These are phyloP conservation scores for Penicillium corylophilum DNA, from an alignment of 2,329 filamentous ascomycete genomes.

Conservation along the genomic window DNA sequence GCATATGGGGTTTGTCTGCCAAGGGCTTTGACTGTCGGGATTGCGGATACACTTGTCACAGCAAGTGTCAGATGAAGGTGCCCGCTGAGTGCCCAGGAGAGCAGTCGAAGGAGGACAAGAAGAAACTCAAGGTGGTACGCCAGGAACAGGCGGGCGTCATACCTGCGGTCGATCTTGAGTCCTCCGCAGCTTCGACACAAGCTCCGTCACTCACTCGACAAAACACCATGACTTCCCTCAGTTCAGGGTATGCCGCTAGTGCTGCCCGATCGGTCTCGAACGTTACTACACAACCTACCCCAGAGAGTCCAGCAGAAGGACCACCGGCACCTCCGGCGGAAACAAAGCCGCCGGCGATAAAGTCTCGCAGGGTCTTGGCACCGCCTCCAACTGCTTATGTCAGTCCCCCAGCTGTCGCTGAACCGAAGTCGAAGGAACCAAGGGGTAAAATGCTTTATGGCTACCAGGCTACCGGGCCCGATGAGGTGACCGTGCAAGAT, in stretches of 20 bases:
- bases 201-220: slow-evolving; percentile 70
- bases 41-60: slow-evolving; percentile 97
- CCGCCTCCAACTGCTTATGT: slow-evolving; percentile 83
- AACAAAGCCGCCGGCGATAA: slow-evolving; percentile 27
- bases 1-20: slow-evolving; percentile 94
- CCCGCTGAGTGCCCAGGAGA: slow-evolving; percentile 94
- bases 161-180: slow-evolving; percentile 38
- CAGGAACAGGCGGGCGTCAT: slow-evolving; percentile 71
- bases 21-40: slow-evolving; percentile 96
- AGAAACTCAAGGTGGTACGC: slow-evolving; percentile 83
- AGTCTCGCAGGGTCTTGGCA: slow-evolving; percentile 75
- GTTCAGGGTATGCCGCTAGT: slow-evolving; percentile 80
- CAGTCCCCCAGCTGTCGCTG: slow-evolving; percentile 59
- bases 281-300: slow-evolving; percentile 51
- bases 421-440: slow-evolving; percentile 52
- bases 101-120: slow-evolving; percentile 89
- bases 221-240: slow-evolving; percentile 87
- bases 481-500: slow-evolving; percentile 77
- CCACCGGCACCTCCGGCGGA: slow-evolving; percentile 39
- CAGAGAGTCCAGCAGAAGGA: slow-evolving; percentile 47
- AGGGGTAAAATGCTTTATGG: slow-evolving; percentile 86
- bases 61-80: slow-evolving; percentile 98
- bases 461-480: slow-evolving; percentile 77
- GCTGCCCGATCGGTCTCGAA: slow-evolving; percentile 74
- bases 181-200: slow-evolving; percentile 50